These are phyloP conservation scores for Micromonas pusilla DNA, from an alignment of 139 green algal genomes.

Conservation along the genomic window DNA sequence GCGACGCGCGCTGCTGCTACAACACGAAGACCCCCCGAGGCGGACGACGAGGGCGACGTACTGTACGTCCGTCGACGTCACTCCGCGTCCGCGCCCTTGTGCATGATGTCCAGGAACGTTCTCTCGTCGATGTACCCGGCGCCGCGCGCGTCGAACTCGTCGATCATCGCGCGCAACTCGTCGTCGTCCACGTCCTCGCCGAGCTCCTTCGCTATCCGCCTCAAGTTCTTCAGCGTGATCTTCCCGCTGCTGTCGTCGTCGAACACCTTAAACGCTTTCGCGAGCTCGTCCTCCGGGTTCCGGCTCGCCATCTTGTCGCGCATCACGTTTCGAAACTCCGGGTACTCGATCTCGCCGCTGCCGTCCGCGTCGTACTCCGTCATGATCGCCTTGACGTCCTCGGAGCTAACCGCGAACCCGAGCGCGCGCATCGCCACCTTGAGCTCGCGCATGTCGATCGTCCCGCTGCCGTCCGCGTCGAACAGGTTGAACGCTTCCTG, in stretches of 20 bases:
- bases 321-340: constrained; percentile 28
- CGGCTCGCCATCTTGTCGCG: constrained; percentile 23
- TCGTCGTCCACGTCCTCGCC: constrained; percentile 27
- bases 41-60: no score
- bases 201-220: constrained; percentile 22
- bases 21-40: no score
- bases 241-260: constrained; percentile 28
- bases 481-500: constrained; percentile 28
- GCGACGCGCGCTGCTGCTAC: no score
- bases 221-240: constrained; percentile 22
- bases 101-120: not conserved
- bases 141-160: constrained; percentile 26
- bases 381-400: constrained; percentile 19
- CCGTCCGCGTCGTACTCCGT: constrained; percentile 22
- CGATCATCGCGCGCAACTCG: constrained; percentile 22
- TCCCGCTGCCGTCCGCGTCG: constrained; percentile 20
- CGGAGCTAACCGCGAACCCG: constrained; percentile 17
- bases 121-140: constrained; percentile 3
- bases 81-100: not conserved
- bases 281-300: constrained; percentile 15
- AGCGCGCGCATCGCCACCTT: constrained; percentile 30
- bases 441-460: constrained; percentile 24
- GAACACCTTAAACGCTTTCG: constrained; percentile 28
- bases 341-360: not conserved
- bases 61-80: no score